Evolutionary conservation across 768 basidiomycete species (phyloP).

Genomic region (Xerocomellus chrysenteron): DNA sequence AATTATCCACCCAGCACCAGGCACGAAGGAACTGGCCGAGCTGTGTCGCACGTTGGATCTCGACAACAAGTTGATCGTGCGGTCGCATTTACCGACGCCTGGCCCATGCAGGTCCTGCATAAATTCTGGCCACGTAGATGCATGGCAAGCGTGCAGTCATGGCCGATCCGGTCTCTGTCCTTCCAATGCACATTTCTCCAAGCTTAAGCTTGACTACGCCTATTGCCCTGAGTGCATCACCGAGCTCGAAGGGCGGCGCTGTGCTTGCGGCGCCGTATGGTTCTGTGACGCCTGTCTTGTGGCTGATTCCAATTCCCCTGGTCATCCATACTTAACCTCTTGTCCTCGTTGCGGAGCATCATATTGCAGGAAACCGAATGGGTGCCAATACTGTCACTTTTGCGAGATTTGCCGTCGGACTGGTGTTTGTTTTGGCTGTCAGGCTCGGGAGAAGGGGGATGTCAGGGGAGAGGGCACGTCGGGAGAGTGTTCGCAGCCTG

Average conservation of each 20-base stretch:
- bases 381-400: not conserved
- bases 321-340: not conserved
- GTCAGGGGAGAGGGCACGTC: too few species aligned
- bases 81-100: not conserved
- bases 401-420: not conserved
- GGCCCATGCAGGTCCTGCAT: not conserved
- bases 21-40: not conserved
- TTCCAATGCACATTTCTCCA: not conserved
- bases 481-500: not conserved
- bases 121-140: not conserved
- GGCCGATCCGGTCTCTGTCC: not conserved
- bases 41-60: too few species aligned
- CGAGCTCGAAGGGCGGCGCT: not conserved
- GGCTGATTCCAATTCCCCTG: rapidly evolving
- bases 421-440: not conserved
- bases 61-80: not conserved
- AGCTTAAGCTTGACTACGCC: not conserved
- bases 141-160: not conserved
- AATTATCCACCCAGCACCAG: not conserved
- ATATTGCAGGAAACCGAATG: not conserved
- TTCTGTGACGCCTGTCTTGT: not conserved
- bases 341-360: not conserved
- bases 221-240: not conserved
- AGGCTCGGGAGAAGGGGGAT: not conserved
- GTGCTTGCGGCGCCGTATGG: not conserved